A percentile compares a stretch with the other conserved stretches of the same genome.
These are phyloP conservation scores for Trametes elegans DNA, from an alignment of 768 basidiomycete genomes.

Conservation along the genomic window DNA sequence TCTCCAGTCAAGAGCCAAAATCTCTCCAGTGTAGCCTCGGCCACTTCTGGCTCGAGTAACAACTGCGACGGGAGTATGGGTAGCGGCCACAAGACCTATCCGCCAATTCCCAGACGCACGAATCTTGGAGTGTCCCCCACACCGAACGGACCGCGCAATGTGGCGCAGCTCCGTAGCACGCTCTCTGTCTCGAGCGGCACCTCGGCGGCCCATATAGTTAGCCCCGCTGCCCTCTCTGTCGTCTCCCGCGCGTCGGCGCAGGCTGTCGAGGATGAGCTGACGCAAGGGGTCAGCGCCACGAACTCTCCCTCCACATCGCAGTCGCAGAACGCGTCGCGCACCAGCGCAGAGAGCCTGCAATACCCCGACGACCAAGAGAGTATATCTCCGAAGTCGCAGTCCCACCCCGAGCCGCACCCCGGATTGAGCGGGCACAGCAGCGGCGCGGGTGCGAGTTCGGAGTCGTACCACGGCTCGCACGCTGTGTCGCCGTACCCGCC, in stretches of 20 bases:
- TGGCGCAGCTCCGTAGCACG: neutral
- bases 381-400: no score
- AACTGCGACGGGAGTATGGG: no score
- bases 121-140: neutral
- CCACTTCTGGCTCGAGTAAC: neutral
- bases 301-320: neutral
- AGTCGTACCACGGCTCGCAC: slow-evolving; percentile 1
- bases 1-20: no score
- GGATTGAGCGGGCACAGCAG: neutral
- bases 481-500: slow-evolving; percentile 2
- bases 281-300: neutral
- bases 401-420: neutral
- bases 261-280: slow-evolving; percentile 20
- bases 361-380: no score
- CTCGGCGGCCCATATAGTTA: neutral
- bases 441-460: neutral
- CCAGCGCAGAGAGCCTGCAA: neutral
- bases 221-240: neutral
- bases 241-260: slow-evolving; percentile 12
- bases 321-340: neutral
- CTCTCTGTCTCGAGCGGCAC: neutral
- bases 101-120: neutral
- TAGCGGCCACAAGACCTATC: no score
- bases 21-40: no score
- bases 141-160: neutral